A percentile compares a stretch with the other conserved stretches of the same genome.
These are phyloP conservation scores for Colletotrichum simmondsii DNA, from an alignment of 2,329 filamentous ascomycete species.

Conservation along the genomic window DNA sequence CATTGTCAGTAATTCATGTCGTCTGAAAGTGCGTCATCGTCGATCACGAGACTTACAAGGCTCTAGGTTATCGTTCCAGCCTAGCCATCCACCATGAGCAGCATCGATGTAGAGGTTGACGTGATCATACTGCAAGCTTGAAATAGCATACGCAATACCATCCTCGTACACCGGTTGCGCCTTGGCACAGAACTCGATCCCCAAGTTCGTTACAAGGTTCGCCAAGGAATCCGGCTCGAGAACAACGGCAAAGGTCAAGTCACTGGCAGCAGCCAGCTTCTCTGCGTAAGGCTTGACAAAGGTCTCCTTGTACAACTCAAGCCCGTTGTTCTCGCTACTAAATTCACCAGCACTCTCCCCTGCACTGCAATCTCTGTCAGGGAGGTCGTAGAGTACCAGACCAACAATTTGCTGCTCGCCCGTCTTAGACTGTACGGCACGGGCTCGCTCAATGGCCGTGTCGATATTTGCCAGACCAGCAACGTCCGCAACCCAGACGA, in stretches of 20 bases:
- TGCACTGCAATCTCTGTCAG: slow-evolving; percentile 57
- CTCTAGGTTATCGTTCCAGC: slow-evolving; percentile 51
- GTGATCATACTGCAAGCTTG: slow-evolving; percentile 48
- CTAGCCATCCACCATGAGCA: slow-evolving; percentile 55
- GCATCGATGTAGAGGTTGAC: slow-evolving; percentile 54
- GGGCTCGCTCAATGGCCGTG: slow-evolving; percentile 50
- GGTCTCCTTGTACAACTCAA: slow-evolving; percentile 51
- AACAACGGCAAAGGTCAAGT: slow-evolving; percentile 54
- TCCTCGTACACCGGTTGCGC: slow-evolving; percentile 51
- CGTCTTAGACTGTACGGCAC: slow-evolving; percentile 45
- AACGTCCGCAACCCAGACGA: slow-evolving; percentile 54
- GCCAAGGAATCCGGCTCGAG: slow-evolving; percentile 57
- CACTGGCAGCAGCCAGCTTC: slow-evolving; percentile 48
- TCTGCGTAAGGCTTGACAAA: slow-evolving; percentile 52
- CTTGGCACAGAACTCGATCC: slow-evolving; percentile 48
- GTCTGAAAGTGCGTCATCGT: too few species aligned
- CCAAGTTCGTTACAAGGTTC: slow-evolving; percentile 54
- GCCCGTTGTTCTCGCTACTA: slow-evolving; percentile 45
- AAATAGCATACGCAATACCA: slow-evolving; percentile 54
- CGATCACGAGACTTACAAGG: slow-evolving; percentile 39
- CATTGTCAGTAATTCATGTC: neutral
- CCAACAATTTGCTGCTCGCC: slow-evolving; percentile 52
- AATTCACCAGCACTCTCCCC: slow-evolving; percentile 56
- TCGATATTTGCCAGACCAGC: slow-evolving; percentile 50
- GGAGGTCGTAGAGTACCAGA: slow-evolving; percentile 57